Base-by-base conservation (phyloP, 192 early-diverging fungal species). In the Coemansia sp. region DNA sequence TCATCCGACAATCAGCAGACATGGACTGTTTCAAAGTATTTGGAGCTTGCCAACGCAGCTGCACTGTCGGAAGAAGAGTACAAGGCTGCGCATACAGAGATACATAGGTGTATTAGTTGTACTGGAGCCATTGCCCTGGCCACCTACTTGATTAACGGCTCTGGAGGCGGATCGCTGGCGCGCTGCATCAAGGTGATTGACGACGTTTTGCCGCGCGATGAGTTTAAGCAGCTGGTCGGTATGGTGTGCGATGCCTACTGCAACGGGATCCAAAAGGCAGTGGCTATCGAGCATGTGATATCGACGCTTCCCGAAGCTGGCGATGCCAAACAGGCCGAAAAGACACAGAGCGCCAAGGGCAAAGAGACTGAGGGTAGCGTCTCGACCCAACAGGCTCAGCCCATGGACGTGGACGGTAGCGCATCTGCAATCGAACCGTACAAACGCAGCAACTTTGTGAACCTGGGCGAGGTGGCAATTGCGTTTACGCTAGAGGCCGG, bases 331-430 rank as follows among this genome's bases (percentile, higher is more conserved):
- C 68, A 65, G 52, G 29, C 70, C 2, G 68, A 61, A 14, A 57
- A 43, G n/a, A 66, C 49, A 51, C 8, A 32, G 9, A 60, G 43
- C 10, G 22, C 49, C 51, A 66, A 64, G 41, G 67, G 73, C 25
- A 76, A 75, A 47, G 63, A 56, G 51, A 41, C 60, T 1, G 76
- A 72, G 41, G 25, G 29, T 37, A 4, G 35, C 21, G 11, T 11
- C 51, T 24, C 22, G 22, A 39, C 12, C 3, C 19, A 47, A 8
- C 29, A 22, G 23, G 48, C 51, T 22, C 66, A 71, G 60, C 29
- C 56, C 3, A 81, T 81, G 78, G 78, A 81, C 10, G 60, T 81
- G 32, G 78, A 81, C 17, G 59, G 57, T 19, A 27, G 56, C 17
- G n/a, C 35, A 1, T 12, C 35, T 11, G 51, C 60, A 1, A 43